phyloP scores from a whole-genome alignment of 371 early-diverging fungal species.

The Apophysomyces elegans region DNA sequence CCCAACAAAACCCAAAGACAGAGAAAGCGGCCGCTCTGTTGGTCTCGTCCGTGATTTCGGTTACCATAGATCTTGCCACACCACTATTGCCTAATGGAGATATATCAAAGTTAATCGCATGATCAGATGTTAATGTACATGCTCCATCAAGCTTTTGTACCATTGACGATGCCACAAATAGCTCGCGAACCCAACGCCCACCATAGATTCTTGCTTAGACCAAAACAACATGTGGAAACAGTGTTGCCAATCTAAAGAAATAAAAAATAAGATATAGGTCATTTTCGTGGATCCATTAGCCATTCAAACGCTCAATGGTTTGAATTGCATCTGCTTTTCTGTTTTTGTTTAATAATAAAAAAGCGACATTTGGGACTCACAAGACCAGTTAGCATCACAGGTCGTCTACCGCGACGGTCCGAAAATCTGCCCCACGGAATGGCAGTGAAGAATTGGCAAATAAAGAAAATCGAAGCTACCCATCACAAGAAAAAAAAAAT shows the following conservation, averaged over 20 bases:
- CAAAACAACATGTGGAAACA: slow-evolving; percentile 73
- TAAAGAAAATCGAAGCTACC: slow-evolving; percentile 54
- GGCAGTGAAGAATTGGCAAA: slow-evolving; percentile 61
- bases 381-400: slow-evolving; percentile 78
- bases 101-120: neutral
- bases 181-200: slow-evolving; percentile 76
- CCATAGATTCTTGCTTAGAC: slow-evolving; percentile 64
- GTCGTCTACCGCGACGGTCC: slow-evolving; percentile 76
- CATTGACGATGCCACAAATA: slow-evolving; percentile 81
- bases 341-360: neutral
- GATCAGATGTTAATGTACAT: neutral
- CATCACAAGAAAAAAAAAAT: no score
- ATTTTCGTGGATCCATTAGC: no score
- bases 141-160: slow-evolving; percentile 20
- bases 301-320: no score
- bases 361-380: slow-evolving; percentile 19
- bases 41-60: slow-evolving; percentile 84
- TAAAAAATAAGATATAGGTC: neutral
- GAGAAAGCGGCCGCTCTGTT: slow-evolving; percentile 76
- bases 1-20: slow-evolving; percentile 73
- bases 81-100: slow-evolving; percentile 72
- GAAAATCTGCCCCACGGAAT: slow-evolving; percentile 62
- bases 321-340: no score
- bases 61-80: slow-evolving; percentile 82
- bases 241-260: slow-evolving; percentile 65